A percentile compares a stretch with the other conserved stretches of the same genome.
phyloP scores from a whole-genome alignment of 2,329 filamentous ascomycete species.

The Ophiocordyceps camponoti-rufipedis region DNA sequence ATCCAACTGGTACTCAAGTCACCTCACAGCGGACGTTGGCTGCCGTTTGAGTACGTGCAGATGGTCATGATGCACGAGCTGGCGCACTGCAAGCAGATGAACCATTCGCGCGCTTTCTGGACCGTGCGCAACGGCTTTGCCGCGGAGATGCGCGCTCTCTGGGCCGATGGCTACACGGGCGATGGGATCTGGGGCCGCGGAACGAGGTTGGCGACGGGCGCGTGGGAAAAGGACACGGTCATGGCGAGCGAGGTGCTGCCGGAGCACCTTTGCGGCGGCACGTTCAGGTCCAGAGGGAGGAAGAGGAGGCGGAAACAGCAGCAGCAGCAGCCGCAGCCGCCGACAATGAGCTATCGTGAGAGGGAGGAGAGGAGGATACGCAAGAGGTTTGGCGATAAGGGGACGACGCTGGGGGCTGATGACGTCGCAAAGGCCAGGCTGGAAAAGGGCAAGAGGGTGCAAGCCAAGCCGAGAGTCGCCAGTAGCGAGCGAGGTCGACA shows the following conservation, averaged over 20 bases:
- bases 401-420: slow-evolving; percentile 51
- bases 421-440: slow-evolving; percentile 45
- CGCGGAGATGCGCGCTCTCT: slow-evolving; percentile 50
- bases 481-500: slow-evolving; percentile 58
- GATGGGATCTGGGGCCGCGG: slow-evolving; percentile 75
- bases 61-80: slow-evolving; percentile 95
- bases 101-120: slow-evolving; percentile 71
- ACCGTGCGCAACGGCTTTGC: slow-evolving; percentile 57
- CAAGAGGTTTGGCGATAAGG: slow-evolving; percentile 60
- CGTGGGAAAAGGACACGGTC: slow-evolving; percentile 36
- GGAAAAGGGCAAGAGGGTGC: slow-evolving; percentile 44
- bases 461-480: slow-evolving; percentile 54
- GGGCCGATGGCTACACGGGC: slow-evolving; percentile 53
- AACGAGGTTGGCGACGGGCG: slow-evolving; percentile 38
- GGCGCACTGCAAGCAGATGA: slow-evolving; percentile 83
- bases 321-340: slow-evolving; percentile 7
- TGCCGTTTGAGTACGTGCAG: slow-evolving; percentile 69
- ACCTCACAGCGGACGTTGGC: slow-evolving; percentile 45
- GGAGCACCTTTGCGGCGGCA: slow-evolving; percentile 66
- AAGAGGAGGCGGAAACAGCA: slow-evolving; percentile 27
- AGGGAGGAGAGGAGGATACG: slow-evolving; percentile 52
- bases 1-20: slow-evolving; percentile 70
- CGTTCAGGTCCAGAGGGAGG: slow-evolving; percentile 43
- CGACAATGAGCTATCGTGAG: slow-evolving; percentile 47
- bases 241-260: slow-evolving; percentile 38